A percentile compares a stretch with the other conserved stretches of the same genome.
phyloP scores from a whole-genome alignment of 192 early-diverging fungal species.

The Backusella morwellensis region DNA sequence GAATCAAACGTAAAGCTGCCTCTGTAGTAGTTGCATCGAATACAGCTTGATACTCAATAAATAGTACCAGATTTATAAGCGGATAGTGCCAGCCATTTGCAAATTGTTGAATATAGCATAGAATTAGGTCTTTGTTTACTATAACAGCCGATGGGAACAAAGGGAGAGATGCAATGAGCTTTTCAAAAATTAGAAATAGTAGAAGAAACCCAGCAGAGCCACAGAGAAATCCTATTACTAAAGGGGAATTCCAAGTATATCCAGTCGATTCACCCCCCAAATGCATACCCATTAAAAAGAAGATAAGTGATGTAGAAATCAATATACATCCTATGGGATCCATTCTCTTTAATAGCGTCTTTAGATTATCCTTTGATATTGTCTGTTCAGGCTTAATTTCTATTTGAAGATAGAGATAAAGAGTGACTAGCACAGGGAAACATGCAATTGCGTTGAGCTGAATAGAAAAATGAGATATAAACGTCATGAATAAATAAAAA shows the following conservation, averaged over 20 bases:
- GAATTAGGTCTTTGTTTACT: not conserved
- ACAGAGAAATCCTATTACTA: not conserved
- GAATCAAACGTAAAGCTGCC: not conserved
- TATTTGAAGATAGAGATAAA: not conserved
- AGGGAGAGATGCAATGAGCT: not conserved
- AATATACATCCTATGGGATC: not conserved
- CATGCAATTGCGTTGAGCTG: not conserved
- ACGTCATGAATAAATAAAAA: not conserved
- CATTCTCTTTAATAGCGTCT: not conserved
- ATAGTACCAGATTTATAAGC: not conserved
- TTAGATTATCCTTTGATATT: not conserved
- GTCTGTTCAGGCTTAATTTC: not conserved
- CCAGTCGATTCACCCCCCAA: not conserved
- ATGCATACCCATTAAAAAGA: not conserved
- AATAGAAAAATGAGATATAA: not conserved
- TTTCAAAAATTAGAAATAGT: not conserved
- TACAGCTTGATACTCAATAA: slow-evolving; percentile 1
- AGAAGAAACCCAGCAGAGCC: not conserved
- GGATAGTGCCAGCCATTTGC: not conserved
- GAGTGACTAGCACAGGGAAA: not conserved
- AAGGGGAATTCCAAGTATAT: not conserved
- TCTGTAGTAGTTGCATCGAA: not conserved
- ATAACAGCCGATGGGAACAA: not conserved
- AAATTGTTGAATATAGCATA: not conserved
- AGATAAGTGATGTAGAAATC: not conserved